These are phyloP conservation scores for Plasmodium gallinaceum DNA, from an alignment of 169 alveolate genomes.

Conservation along the genomic window DNA sequence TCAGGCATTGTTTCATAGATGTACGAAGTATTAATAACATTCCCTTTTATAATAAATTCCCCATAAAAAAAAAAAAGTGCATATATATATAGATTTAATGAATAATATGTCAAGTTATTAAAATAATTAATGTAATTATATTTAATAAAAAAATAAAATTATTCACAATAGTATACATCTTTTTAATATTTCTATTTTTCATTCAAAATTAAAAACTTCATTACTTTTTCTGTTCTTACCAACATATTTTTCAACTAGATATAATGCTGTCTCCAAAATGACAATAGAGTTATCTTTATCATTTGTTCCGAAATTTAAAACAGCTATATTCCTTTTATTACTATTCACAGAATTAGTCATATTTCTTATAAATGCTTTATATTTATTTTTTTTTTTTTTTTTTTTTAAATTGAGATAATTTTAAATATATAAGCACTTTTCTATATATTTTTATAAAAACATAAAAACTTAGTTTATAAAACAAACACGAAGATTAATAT, in stretches of 20 bases:
- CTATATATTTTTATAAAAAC: too few relatives aligned
- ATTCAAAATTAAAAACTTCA: neutral
- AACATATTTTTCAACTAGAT: slow-evolving; percentile 46
- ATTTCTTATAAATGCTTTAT: slow-evolving; percentile 8
- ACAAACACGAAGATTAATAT: too few relatives aligned
- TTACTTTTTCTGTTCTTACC: slow-evolving; percentile 25
- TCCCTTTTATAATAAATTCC: slow-evolving; percentile 7
- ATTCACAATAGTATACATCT: neutral
- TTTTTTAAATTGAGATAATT: neutral
- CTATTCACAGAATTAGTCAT: neutral
- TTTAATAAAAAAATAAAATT: neutral
- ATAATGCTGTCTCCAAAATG: slow-evolving; percentile 49
- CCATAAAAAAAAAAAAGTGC: neutral
- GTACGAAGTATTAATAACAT: slow-evolving; percentile 53
- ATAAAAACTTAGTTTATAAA: too few relatives aligned
- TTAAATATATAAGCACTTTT: neutral
- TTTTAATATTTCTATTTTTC: neutral
- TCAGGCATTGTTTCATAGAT: slow-evolving; percentile 65
- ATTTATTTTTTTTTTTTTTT: slow-evolving; percentile 2
- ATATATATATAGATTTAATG: neutral
- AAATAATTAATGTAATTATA: neutral
- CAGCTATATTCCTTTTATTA: slow-evolving; percentile 37
- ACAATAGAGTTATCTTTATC: slow-evolving; percentile 32
- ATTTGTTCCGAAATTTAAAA: slow-evolving; percentile 62
- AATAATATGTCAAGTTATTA: neutral